A percentile compares a stretch with the other conserved stretches of the same genome.
phyloP scores from a whole-genome alignment of 495 filamentous ascomycete genomes.

The Xylaria nigripes region DNA sequence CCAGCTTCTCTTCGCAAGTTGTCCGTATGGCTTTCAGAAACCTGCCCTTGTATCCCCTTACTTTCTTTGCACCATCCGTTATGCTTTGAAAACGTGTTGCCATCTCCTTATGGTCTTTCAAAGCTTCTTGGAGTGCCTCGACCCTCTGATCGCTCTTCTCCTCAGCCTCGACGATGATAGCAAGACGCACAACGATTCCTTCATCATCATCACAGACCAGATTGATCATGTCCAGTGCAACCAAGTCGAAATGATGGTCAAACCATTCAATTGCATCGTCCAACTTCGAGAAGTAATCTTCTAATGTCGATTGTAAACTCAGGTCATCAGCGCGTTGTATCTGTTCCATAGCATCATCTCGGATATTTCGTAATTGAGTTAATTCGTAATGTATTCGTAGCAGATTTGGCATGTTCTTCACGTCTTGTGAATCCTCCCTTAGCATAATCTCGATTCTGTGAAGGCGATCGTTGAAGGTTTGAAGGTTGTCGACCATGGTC shows the following conservation, averaged over 20 bases:
- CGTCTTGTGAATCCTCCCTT: conserved; percentile 70
- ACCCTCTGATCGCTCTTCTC: conserved; percentile 92
- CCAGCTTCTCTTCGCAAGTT: conserved; percentile 64
- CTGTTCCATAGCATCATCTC: conserved; percentile 94
- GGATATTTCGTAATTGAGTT: conserved; percentile 82
- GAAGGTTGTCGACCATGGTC: conserved; percentile 81
- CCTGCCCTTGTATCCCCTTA: conserved; percentile 95
- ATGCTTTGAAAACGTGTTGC: conserved; percentile 90
- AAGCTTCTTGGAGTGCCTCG: conserved; percentile 81
- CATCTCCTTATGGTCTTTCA: conserved; percentile 90
- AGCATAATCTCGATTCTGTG: conserved; percentile 66
- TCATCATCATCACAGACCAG: conserved; percentile 75
- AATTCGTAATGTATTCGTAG: conserved; percentile 83
- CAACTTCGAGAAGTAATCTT: conserved; percentile 80
- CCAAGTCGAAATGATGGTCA: conserved; percentile 83
- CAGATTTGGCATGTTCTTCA: conserved; percentile 85
- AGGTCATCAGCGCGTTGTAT: conserved; percentile 65
- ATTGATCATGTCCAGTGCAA: conserved; percentile 83
- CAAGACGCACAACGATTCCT: conserved; percentile 82
- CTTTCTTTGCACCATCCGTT: conserved; percentile 77
- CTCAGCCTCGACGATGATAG: conserved; percentile 86
- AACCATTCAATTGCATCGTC: conserved; percentile 88
- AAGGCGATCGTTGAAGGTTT: conserved; percentile 72
- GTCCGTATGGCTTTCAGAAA: conserved; percentile 74
- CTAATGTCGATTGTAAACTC: conserved; percentile 67